Conservation (phyloP, 345 rosid genomes). For the Geranium rotundifolium region DNA sequence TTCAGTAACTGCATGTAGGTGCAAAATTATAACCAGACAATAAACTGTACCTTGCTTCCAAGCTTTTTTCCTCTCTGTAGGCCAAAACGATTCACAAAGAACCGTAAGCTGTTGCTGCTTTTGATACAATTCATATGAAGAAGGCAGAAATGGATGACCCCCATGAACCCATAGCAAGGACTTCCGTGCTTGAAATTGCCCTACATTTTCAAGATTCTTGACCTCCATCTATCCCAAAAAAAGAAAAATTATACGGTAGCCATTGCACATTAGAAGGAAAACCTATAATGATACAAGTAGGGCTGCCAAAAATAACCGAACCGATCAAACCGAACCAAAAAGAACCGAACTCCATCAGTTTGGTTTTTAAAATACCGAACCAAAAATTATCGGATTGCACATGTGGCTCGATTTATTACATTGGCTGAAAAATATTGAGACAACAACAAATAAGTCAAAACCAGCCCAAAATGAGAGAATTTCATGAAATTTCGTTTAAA, state of each 20-base stretch:
- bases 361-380: no score
- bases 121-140: slow-evolving; percentile 37
- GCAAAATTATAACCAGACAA: neutral
- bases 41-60: slow-evolving; percentile 38
- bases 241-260: slow-evolving; percentile 10
- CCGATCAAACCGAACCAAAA: no score
- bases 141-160: slow-evolving; percentile 78
- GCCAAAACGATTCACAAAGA: slow-evolving; percentile 61
- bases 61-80: slow-evolving; percentile 16
- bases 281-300: neutral
- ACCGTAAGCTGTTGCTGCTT: slow-evolving; percentile 43
- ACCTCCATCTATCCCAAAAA: slow-evolving; percentile 33
- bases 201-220: slow-evolving; percentile 33
- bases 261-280: neutral
- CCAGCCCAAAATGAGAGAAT: no score
- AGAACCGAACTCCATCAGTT: no score
- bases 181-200: slow-evolving; percentile 35
- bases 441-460: no score
- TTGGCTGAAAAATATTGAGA: no score
- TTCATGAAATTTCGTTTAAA: no score
- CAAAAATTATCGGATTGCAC: no score
- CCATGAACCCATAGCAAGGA: slow-evolving; percentile 83
- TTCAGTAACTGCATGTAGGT: neutral
- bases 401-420: no score
- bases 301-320: no score